Conservation (phyloP, 805 yeast genomes). For the Cyberlindnera americana region DNA sequence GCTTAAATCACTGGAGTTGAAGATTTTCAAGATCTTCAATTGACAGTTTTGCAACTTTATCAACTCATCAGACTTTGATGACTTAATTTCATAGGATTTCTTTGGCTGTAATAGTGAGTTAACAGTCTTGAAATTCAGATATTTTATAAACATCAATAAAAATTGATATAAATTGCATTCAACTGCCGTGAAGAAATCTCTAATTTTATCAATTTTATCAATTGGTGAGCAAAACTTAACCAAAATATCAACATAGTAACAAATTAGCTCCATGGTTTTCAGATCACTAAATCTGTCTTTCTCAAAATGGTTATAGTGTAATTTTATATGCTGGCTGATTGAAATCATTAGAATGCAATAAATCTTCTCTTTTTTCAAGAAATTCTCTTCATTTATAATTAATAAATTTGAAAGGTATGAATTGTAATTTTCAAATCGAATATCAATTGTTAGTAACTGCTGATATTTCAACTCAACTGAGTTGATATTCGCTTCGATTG, state of each 20-base stretch:
- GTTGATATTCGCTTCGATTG: constrained; percentile 13
- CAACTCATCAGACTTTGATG: constrained; percentile 8
- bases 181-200: constrained; percentile 15
- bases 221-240: constrained; percentile 1
- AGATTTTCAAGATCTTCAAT: constrained; percentile 6
- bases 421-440: constrained; percentile 15
- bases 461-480: constrained; percentile 4
- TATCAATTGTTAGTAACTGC: constrained; percentile 13
- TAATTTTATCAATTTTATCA: constrained; percentile 4
- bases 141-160: constrained; percentile 21
- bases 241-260: constrained; percentile 3
- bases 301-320: constrained; percentile 19
- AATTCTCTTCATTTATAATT: not conserved
- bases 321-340: constrained; percentile 16
- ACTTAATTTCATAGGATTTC: constrained; percentile 2
- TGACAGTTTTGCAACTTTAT: constrained; percentile 7
- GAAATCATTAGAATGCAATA: constrained; percentile 11
- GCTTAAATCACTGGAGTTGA: constrained; percentile 3
- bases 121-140: constrained; percentile 21
- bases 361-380: constrained; percentile 3
- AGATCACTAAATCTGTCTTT: constrained; percentile 14
- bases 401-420: constrained; percentile 2
- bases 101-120: constrained; percentile 5
- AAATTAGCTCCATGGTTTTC: constrained; percentile 13
- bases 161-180: constrained; percentile 24